Conservation (phyloP, 2,329 filamentous ascomycete species). For the Colletotrichum coccodes region DNA sequence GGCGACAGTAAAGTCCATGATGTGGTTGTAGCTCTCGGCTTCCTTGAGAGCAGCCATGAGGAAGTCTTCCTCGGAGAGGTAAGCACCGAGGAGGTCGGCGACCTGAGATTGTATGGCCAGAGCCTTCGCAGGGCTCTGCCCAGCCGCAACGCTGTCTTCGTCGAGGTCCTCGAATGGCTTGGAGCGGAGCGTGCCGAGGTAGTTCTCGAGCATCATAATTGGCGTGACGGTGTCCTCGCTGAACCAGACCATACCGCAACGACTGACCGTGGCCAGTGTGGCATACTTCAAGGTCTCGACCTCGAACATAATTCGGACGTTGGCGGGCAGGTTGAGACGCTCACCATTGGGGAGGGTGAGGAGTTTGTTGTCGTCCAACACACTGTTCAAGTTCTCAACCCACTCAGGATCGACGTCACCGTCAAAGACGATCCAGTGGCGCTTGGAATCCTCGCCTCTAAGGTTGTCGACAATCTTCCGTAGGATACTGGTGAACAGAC, state of each 20-base stretch:
- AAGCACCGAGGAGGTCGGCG: slow-evolving; percentile 80
- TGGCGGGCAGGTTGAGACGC: slow-evolving; percentile 90
- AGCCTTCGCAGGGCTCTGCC: slow-evolving; percentile 80
- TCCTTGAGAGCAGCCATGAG: slow-evolving; percentile 80
- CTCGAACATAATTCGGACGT: slow-evolving; percentile 99
- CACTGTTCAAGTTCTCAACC: slow-evolving; percentile 99
- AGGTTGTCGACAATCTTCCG: slow-evolving; percentile 99
- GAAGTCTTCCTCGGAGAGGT: slow-evolving; percentile 83
- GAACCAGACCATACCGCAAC: slow-evolving; percentile 99
- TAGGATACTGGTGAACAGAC: slow-evolving; percentile 96
- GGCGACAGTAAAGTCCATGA: slow-evolving; percentile 97
- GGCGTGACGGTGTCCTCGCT: slow-evolving; percentile 96
- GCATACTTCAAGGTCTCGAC: slow-evolving; percentile 98
- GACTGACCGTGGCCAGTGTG: slow-evolving; percentile 97
- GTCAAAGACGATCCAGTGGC: slow-evolving; percentile 99
- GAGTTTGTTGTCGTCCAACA: slow-evolving; percentile 98
- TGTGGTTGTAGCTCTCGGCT: slow-evolving; percentile 85
- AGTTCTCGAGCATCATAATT: slow-evolving; percentile 91
- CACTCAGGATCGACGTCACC: slow-evolving; percentile 99
- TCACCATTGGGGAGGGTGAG: slow-evolving; percentile 97
- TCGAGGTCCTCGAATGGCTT: slow-evolving; percentile 95
- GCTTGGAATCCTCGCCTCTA: slow-evolving; percentile 94
- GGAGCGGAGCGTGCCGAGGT: slow-evolving; percentile 83
- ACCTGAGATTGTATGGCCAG: slow-evolving; percentile 82
- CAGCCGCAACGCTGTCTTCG: slow-evolving; percentile 84